Evolutionary conservation across 148 eudicot species (phyloP).

Genomic region (Cornus suecica): DNA sequence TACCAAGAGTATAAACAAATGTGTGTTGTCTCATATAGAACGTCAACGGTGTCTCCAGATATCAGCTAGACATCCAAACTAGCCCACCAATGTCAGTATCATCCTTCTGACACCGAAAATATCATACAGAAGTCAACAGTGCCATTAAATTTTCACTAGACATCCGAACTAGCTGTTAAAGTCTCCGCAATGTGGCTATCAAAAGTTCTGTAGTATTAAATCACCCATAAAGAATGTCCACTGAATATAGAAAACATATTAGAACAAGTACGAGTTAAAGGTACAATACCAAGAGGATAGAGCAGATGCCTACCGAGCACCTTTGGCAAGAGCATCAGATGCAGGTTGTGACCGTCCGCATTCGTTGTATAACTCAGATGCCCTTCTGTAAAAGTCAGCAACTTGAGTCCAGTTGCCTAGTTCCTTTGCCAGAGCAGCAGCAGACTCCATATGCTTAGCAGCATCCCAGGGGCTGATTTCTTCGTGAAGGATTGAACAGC

Average conservation of each 20-base stretch:
- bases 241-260: neutral
- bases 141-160: neutral
- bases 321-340: slow-evolving; percentile 85
- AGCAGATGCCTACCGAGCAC: slow-evolving; percentile 60
- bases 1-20: too few relatives aligned
- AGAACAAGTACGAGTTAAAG: neutral
- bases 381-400: slow-evolving; percentile 67
- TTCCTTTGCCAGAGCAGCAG: slow-evolving; percentile 82
- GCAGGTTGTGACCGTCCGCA: slow-evolving; percentile 91
- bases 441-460: slow-evolving; percentile 87
- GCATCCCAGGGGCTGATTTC: slow-evolving; percentile 82
- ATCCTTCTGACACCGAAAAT: too few relatives aligned
- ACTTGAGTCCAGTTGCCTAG: slow-evolving; percentile 67
- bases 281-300: slow-evolving; percentile 15
- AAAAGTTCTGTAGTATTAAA: neutral
- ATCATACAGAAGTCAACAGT: too few relatives aligned
- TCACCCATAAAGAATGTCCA: neutral
- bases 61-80: too few relatives aligned
- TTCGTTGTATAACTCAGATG: slow-evolving; percentile 67
- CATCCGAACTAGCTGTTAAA: neutral
- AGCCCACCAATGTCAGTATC: too few relatives aligned
- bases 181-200: neutral
- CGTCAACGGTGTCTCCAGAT: too few relatives aligned
- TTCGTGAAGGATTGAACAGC: slow-evolving; percentile 18
- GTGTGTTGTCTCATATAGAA: too few relatives aligned